Base-by-base conservation (phyloP, 257 asterid genomes). In the Solanum lignicaule region DNA sequence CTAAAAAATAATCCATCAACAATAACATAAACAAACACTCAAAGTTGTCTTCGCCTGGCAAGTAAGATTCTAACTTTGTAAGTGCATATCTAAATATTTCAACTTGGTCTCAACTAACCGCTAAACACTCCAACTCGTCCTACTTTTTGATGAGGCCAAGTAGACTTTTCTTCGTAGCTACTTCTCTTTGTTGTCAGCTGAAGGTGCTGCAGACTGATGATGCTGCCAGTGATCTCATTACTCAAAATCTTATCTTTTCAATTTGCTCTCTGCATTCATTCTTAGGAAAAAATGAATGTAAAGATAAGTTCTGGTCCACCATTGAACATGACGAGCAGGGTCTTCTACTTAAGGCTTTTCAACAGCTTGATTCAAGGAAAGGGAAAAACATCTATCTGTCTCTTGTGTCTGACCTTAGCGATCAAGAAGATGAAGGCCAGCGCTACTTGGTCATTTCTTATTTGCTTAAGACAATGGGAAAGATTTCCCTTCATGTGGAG, bases 401-500 rank as follows among this genome's bases (percentile, higher is more conserved):
- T 88, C 92, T 92, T 75, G 92, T 93, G 60, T 93, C 97, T 88
- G 93, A 90, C 89, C 89, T 83, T 68, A 58, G 68, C 83, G 91
- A 35, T 65, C 94, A 92, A 69, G 91, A 83, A 43, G 85, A 33
- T 82, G 88, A 78, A 68, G 90, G 76, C 36, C 87, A 85, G 85
- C 92, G 91, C 52, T 91, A 91, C 89, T 92, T 94, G 48, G 90
- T 97, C 76, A 87, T 97, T 86, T 92, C 95, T 68, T 92, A 90
- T 91, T 88, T 97, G 92, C 96, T 97, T 88, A 97, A 94, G 92
- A 92, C 92, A 88, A 87, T 97, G 94, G 99, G 98, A 58, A 97
- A 92, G 92, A 85, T 93, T 35, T 83, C 97, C 62, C 92, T 95
- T 39, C 93, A 93, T 87, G 92, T 92, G 96, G 99, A 94, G 88